Percentiles rank a stretch among this genome's conserved stretches.
phyloP scores from a whole-genome alignment of 1,139 yeast genomes.

The Taiozyma onychis region DNA sequence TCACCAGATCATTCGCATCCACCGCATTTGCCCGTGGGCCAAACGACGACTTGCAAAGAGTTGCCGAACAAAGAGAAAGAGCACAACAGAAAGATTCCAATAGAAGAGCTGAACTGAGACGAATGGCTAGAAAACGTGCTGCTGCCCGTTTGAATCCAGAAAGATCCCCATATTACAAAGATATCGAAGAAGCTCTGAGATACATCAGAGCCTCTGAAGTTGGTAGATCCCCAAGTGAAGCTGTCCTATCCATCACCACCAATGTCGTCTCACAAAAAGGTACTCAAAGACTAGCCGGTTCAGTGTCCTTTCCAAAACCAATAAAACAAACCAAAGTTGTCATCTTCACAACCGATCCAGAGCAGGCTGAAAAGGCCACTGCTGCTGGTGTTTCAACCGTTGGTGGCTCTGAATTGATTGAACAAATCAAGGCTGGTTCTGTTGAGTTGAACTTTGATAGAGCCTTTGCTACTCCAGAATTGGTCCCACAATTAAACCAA shows the following conservation, averaged over 20 bases:
- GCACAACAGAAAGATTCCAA: constrained; percentile 19
- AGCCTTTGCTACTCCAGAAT: constrained; percentile 83
- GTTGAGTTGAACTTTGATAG: constrained; percentile 58
- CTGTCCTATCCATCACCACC: constrained; percentile 64
- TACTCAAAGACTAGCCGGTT: constrained; percentile 67
- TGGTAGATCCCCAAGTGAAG: constrained; percentile 65
- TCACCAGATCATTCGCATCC: constrained; percentile 10
- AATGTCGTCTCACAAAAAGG: constrained; percentile 76
- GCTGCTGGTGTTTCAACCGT: constrained; percentile 53
- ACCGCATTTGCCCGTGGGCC: constrained; percentile 12
- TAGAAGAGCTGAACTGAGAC: constrained; percentile 21
- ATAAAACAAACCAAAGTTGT: constrained; percentile 58
- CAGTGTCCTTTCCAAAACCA: constrained; percentile 73
- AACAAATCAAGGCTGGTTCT: constrained; percentile 49
- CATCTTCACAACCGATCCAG: constrained; percentile 60
- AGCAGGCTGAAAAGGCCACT: constrained; percentile 46
- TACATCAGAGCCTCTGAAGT: constrained; percentile 87
- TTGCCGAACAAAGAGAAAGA: constrained; percentile 24
- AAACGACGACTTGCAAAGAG: constrained; percentile 21
- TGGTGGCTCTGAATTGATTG: constrained; percentile 72
- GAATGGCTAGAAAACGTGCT: constrained; percentile 21
- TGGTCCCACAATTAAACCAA: constrained; percentile 52
- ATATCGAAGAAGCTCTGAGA: constrained; percentile 65
- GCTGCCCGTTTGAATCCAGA: constrained; percentile 22
- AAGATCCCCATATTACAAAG: constrained; percentile 43